Conservation (phyloP, 176 grass and related monocot genomes). For the Avena atlantica region DNA sequence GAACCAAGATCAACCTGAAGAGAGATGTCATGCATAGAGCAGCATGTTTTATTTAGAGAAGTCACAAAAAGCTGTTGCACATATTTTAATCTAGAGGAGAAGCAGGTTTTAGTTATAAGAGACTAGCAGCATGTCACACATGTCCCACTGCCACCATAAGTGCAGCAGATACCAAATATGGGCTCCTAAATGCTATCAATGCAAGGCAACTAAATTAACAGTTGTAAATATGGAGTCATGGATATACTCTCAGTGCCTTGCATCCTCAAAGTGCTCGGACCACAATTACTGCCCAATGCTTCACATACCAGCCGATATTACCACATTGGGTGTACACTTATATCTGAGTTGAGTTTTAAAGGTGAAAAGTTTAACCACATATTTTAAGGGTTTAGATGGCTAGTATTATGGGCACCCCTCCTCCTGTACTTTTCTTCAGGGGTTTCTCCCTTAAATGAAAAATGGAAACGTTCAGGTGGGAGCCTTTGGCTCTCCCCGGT, state of each 20-base stretch:
- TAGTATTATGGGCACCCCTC: too few relatives aligned
- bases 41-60: background rate
- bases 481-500: too few relatives aligned
- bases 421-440: too few relatives aligned
- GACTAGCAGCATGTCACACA: background rate
- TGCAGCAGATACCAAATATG: background rate
- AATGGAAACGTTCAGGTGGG: too few relatives aligned
- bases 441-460: too few relatives aligned
- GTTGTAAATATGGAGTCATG: background rate
- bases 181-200: background rate
- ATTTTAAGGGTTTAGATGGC: background rate
- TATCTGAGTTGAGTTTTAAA: background rate
- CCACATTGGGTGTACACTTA: background rate
- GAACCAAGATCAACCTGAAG: background rate
- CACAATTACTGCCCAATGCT: background rate
- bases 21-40: slow-evolving; percentile 6
- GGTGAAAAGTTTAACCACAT: background rate
- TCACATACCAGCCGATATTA: background rate
- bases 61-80: background rate
- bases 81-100: background rate
- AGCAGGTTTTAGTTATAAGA: background rate
- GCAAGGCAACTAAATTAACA: background rate
- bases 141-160: background rate
- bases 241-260: background rate
- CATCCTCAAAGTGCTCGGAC: background rate